Conservation (phyloP, 2,329 filamentous ascomycete species). For the Talaromyces pinophilus region DNA sequence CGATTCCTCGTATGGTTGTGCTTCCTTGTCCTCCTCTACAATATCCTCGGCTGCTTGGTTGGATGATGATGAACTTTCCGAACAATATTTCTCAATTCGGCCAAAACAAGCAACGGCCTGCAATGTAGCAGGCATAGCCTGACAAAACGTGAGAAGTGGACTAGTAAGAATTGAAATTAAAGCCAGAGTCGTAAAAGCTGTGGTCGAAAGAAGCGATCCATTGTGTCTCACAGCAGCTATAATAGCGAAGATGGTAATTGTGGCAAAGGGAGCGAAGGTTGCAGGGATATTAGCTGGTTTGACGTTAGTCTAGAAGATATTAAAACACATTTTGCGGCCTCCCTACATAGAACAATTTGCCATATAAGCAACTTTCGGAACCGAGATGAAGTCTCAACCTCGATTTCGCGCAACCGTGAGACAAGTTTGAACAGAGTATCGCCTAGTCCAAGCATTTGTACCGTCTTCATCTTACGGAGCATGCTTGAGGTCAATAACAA, state of each 20-base stretch:
- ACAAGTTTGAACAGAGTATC: constrained; percentile 24
- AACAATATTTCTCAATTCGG: constrained; percentile 42
- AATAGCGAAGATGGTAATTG: constrained; percentile 29
- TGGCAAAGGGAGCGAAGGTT: constrained; percentile 41
- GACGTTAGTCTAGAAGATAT: background rate
- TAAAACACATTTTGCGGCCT: background rate
- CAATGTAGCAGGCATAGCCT: constrained; percentile 36
- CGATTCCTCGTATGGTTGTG: background rate
- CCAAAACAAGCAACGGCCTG: constrained; percentile 43
- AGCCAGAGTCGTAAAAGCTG: constrained; percentile 19
- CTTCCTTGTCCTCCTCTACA: background rate
- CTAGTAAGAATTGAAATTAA: constrained; percentile 26
- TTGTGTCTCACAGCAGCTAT: constrained; percentile 22
- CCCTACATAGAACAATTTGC: background rate
- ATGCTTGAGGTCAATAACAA: background rate
- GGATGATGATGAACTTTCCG: background rate
- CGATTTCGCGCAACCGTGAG: constrained; percentile 24
- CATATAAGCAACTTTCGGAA: constrained; percentile 10
- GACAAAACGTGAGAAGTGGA: constrained; percentile 29
- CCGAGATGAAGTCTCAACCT: background rate
- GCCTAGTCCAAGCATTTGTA: constrained; percentile 1
- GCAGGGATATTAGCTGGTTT: constrained; percentile 39
- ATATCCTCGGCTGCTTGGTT: background rate
- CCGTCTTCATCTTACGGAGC: background rate
- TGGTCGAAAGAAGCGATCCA: constrained; percentile 16